phyloP scores from a whole-genome alignment of 495 filamentous ascomycete genomes.

The Aspergillus haitiensis region DNA sequence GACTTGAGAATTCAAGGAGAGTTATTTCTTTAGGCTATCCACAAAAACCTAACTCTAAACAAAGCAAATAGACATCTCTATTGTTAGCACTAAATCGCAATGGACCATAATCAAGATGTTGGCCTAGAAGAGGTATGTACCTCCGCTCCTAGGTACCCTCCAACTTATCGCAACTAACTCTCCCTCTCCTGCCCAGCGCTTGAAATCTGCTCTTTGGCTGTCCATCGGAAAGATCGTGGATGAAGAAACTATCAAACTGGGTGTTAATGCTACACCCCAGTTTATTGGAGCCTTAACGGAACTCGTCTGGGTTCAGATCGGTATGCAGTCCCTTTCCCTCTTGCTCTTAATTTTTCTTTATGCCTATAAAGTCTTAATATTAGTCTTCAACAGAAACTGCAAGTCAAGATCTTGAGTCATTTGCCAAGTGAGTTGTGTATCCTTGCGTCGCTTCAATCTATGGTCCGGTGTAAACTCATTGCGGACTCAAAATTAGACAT shows the following conservation, averaged over 20 bases:
- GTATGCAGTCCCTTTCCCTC: slow-evolving; percentile 42
- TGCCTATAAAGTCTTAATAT: slow-evolving; percentile 2
- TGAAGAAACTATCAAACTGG: slow-evolving; percentile 71
- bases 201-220: slow-evolving; percentile 95
- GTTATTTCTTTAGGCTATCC: background rate
- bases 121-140: slow-evolving; percentile 42
- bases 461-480: background rate
- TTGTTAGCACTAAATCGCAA: slow-evolving; percentile 12
- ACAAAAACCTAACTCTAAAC: too few species aligned
- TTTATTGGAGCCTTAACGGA: slow-evolving; percentile 93
- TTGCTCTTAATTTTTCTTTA: background rate
- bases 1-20: background rate
- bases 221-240: slow-evolving; percentile 87
- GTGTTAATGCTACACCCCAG: slow-evolving; percentile 87
- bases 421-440: slow-evolving; percentile 61
- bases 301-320: slow-evolving; percentile 87
- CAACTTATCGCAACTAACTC: background rate
- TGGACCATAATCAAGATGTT: slow-evolving; percentile 42
- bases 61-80: too few species aligned
- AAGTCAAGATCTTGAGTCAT: slow-evolving; percentile 74
- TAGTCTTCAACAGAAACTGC: slow-evolving; percentile 58
- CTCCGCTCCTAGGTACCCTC: background rate
- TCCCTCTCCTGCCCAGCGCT: slow-evolving; percentile 52
- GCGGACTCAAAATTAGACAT: slow-evolving; percentile 49
- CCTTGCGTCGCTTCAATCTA: background rate